phyloP scores from a whole-genome alignment of 371 early-diverging fungal genomes.

The Mortierella sp. region DNA sequence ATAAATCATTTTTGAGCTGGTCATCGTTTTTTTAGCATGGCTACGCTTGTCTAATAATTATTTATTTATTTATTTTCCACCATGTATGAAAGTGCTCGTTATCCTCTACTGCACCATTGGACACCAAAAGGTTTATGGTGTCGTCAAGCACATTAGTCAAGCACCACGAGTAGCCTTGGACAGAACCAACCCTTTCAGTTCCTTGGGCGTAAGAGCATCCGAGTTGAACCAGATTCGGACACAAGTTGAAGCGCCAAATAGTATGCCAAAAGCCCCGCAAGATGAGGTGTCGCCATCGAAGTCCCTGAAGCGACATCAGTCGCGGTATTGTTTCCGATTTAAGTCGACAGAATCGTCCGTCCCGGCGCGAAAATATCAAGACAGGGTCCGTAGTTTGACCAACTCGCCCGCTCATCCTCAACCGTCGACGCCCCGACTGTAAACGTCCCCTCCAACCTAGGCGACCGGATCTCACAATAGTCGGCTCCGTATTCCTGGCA shows the following conservation, averaged over 20 bases:
- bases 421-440: slow-evolving; percentile 79
- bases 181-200: not conserved
- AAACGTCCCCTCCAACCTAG: slow-evolving; percentile 69
- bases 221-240: not conserved
- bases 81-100: not conserved
- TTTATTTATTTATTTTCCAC: not conserved
- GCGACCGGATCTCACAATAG: slow-evolving; percentile 78
- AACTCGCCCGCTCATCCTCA: slow-evolving; percentile 62
- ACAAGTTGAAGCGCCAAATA: slow-evolving; percentile 14
- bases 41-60: not conserved
- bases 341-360: slow-evolving; percentile 49
- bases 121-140: not conserved
- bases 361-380: slow-evolving; percentile 73
- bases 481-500: slow-evolving; percentile 82
- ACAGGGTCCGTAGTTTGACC: slow-evolving; percentile 71
- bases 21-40: not conserved
- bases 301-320: slow-evolving; percentile 59
- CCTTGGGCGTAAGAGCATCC: not conserved
- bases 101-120: not conserved
- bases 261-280: slow-evolving; percentile 62
- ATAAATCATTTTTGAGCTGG: not conserved
- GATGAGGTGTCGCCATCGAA: slow-evolving; percentile 65
- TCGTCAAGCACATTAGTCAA: not conserved
- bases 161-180: not conserved
- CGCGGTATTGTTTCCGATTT: slow-evolving; percentile 30